These are phyloP conservation scores for Dendrostoma leiphaemia DNA, from an alignment of 2,329 filamentous ascomycete species.

Conservation along the genomic window DNA sequence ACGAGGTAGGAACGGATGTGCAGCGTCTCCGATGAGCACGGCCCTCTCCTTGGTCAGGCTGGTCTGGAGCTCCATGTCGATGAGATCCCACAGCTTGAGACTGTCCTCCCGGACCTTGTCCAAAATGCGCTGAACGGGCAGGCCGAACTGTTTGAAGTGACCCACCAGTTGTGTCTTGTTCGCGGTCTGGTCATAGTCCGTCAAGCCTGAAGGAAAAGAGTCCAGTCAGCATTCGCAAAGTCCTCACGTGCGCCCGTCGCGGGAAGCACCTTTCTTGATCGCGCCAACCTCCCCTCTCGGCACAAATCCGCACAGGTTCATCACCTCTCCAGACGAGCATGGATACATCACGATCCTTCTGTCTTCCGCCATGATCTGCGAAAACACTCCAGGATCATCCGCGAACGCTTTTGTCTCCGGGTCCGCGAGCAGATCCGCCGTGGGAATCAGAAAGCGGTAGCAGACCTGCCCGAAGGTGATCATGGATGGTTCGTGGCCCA, in stretches of 20 bases:
- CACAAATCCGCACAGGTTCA: constrained; percentile 6
- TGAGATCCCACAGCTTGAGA: constrained; percentile 12
- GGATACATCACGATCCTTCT: constrained; percentile 11
- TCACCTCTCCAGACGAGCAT: constrained; percentile 4
- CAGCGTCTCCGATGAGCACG: constrained; percentile 24
- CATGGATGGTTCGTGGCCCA: constrained; percentile 2
- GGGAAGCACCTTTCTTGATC: constrained; percentile 11
- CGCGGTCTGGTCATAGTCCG: constrained; percentile 13
- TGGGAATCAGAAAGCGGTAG: constrained; percentile 14
- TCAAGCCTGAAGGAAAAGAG: constrained; percentile 1
- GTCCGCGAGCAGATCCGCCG: not conserved
- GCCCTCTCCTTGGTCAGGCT: constrained; percentile 22
- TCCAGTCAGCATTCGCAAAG: not conserved
- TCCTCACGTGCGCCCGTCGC: no score
- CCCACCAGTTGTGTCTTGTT: constrained; percentile 11
- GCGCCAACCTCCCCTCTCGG: constrained; percentile 13
- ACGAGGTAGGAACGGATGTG: constrained; percentile 25
- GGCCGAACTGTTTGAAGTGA: constrained; percentile 3
- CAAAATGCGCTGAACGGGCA: constrained; percentile 3
- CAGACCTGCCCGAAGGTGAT: constrained; percentile 3
- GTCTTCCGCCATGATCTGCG: not conserved
- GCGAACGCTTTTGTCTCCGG: constrained; percentile 4
- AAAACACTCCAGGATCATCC: constrained; percentile 6
- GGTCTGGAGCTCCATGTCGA: constrained; percentile 17
- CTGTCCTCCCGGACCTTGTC: constrained; percentile 8